These are phyloP conservation scores for Irpex sp. DNA, from an alignment of 1,284 basidiomycete species.

Conservation along the genomic window DNA sequence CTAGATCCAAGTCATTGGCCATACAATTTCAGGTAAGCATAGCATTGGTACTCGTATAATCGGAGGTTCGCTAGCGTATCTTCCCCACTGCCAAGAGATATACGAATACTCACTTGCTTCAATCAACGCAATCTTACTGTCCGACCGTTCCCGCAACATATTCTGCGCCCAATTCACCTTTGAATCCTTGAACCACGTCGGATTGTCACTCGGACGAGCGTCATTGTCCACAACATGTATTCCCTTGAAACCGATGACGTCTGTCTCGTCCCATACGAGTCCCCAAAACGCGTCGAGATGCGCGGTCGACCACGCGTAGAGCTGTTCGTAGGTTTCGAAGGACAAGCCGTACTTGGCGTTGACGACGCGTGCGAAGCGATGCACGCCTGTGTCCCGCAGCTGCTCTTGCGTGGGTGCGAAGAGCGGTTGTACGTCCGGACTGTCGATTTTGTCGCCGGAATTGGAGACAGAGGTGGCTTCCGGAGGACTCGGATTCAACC, in stretches of 20 bases:
- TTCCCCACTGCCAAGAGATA: neutral
- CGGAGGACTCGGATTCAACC: slow-evolving; percentile 41
- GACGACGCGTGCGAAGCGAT: slow-evolving; percentile 49
- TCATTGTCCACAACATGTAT: slow-evolving; percentile 60
- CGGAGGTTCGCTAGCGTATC: neutral
- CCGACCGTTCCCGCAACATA: slow-evolving; percentile 60
- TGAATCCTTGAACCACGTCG: slow-evolving; percentile 72
- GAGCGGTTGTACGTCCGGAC: slow-evolving; percentile 27
- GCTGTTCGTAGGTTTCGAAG: slow-evolving; percentile 59
- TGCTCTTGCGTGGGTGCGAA: slow-evolving; percentile 42
- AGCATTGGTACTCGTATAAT: neutral
- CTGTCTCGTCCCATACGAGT: slow-evolving; percentile 74
- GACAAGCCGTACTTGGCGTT: slow-evolving; percentile 49
- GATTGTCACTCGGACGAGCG: slow-evolving; percentile 67
- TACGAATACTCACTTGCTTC: slow-evolving; percentile 61
- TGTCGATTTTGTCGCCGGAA: neutral
- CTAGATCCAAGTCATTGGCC: neutral
- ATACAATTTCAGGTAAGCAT: too few relatives aligned
- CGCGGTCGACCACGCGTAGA: slow-evolving; percentile 69
- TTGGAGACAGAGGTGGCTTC: slow-evolving; percentile 22
- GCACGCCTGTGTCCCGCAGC: neutral
- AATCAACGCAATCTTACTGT: slow-evolving; percentile 68
- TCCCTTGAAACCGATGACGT: slow-evolving; percentile 57
- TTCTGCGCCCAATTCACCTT: slow-evolving; percentile 87
- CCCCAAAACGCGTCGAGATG: slow-evolving; percentile 72